Base-by-base conservation (phyloP, 2,329 filamentous ascomycete genomes). In the Ceratocystis alfenasii region DNA sequence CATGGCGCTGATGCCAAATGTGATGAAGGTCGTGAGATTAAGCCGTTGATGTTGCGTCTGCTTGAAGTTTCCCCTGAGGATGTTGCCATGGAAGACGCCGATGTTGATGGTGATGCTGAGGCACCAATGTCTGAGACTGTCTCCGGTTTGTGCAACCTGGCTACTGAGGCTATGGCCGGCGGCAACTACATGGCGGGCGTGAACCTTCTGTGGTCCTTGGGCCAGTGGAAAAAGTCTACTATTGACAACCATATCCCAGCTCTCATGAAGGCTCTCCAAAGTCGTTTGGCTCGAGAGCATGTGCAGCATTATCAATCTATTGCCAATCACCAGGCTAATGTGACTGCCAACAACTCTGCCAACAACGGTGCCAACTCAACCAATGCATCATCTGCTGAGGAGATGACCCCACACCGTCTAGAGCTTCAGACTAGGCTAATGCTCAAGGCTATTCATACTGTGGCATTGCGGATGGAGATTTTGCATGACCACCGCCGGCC, bases 391-490 rank as follows among this genome's bases (percentile, higher is more conserved):
- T 53, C 66, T 15, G 41, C 65, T n/a, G 76, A 75, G 25, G 83
- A 87, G 68, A 81, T 90, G 73, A 86, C 87, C 65, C 78, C 85
- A 5, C 88, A 90, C 71, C 91, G 96, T 68, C 81, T 92, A 36
- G 89, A 95, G 72, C 84, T 95, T n/a, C 92, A 94, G 69, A 92
- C 90, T 7, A 87, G 88, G 66, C 78, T 99, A 53, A 95, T 97
- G 75, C 87, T 96, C 72, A 97, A 97, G 77, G 90, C 92, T 8
- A 92, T 99, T 68, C 92, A 97, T 72, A 86, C 96, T 67, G 89
- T 95, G 25, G 90, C 94, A 1, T 82, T 91, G 69, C 87, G 94
- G 55, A 97, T 99, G 86, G 92, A 94, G 71, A 87, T 88, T 46
- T 82, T 99, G 12, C 91, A 90, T 1, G 94, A 99, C 70, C 90